A percentile compares a stretch with the other conserved stretches of the same genome.
These are phyloP conservation scores for Penicillium egyptiacum DNA, from an alignment of 495 filamentous ascomycete genomes.

Conservation along the genomic window DNA sequence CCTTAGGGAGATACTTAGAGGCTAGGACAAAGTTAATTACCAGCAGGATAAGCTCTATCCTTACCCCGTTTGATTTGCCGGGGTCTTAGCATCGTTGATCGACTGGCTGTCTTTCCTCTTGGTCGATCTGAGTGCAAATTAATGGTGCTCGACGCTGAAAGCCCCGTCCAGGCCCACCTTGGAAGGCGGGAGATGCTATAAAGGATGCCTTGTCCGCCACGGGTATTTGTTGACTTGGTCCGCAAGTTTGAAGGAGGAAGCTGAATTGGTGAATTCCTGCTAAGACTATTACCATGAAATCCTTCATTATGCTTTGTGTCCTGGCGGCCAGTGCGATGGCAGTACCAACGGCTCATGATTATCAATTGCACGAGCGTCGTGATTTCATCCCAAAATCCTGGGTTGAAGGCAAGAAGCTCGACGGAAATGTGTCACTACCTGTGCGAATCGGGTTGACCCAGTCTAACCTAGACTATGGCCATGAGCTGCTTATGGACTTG, in stretches of 20 bases:
- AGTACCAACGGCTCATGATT: conserved; percentile 29
- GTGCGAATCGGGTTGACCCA: conserved; percentile 58
- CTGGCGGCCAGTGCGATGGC: conserved; percentile 29
- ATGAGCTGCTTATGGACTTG: conserved; percentile 57
- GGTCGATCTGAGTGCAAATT: background rate
- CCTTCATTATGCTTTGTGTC: conserved; percentile 31
- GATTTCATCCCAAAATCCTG: conserved; percentile 35
- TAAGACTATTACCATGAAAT: conserved; percentile 30
- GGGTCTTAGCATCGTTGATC: conserved; percentile 23
- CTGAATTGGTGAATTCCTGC: background rate
- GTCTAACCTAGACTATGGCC: conserved; percentile 51
- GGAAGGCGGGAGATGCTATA: conserved; percentile 7
- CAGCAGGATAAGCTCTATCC: conserved; percentile 2
- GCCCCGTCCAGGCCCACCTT: conserved; percentile 16
- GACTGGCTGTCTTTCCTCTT: conserved; percentile 9
- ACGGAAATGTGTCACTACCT: conserved; percentile 41
- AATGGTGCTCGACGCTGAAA: conserved; percentile 9
- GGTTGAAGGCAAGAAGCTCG: conserved; percentile 31
- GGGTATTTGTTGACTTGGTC: background rate
- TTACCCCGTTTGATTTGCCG: conserved; percentile 6
- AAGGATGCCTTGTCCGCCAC: conserved; percentile 1
- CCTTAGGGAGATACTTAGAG: background rate
- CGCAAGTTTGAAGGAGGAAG: background rate
- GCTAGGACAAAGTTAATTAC: background rate
- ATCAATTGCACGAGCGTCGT: conserved; percentile 46